These are phyloP conservation scores for Silene uniflora DNA, from an alignment of 148 eudicot species.

Conservation along the genomic window DNA sequence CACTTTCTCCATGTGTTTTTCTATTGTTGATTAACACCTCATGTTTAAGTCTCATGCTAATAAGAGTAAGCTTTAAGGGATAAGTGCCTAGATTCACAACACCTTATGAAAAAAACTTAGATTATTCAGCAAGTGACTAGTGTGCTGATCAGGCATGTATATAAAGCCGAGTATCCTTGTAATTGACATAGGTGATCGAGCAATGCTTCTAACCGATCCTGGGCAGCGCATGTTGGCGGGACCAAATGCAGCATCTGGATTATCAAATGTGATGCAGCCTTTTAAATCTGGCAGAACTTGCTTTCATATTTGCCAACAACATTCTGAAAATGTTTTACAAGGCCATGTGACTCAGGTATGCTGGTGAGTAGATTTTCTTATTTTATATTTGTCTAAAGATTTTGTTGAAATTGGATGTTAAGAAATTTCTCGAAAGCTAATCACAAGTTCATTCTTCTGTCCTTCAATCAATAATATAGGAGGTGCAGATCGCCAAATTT, in stretches of 20 bases:
- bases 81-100: too few relatives aligned
- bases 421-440: not conserved
- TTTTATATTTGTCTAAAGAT: too few relatives aligned
- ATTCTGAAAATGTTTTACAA: constrained; percentile 17
- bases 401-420: too few relatives aligned
- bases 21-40: not conserved
- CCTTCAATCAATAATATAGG: constrained; percentile 36
- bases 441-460: not conserved
- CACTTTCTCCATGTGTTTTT: not conserved
- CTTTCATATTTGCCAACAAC: constrained; percentile 8
- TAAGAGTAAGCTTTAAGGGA: too few relatives aligned
- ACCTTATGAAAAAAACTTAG: too few relatives aligned
- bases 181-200: constrained; percentile 31
- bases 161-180: constrained; percentile 1
- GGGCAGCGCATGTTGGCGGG: constrained; percentile 25
- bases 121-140: not conserved
- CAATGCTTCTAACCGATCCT: constrained; percentile 25
- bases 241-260: constrained; percentile 23
- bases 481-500: constrained; percentile 25
- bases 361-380: constrained; percentile 30
- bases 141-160: not conserved
- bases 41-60: too few relatives aligned
- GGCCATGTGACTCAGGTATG: constrained; percentile 53
- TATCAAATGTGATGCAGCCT: constrained; percentile 15
- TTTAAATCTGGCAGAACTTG: constrained; percentile 21